A percentile compares a stretch with the other conserved stretches of the same genome.
Conservation (phyloP, 257 asterid species). For the Primulina tabacum region DNA sequence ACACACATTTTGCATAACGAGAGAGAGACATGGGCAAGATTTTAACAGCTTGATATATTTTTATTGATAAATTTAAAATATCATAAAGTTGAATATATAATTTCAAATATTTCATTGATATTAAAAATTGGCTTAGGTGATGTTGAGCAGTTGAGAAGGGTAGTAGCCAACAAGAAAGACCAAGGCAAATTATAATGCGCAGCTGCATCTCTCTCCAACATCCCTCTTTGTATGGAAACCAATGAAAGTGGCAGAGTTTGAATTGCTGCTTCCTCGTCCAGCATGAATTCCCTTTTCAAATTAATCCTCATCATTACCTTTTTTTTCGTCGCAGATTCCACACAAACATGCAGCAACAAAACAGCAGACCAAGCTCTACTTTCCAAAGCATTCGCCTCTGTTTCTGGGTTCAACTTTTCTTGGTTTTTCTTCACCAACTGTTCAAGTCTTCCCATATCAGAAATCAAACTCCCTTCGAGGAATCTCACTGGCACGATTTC, state of each 20-base stretch:
- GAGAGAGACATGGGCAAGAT: too few species aligned
- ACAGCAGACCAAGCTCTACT: slow-evolving; percentile 41
- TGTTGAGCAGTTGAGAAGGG: neutral
- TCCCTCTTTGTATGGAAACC: slow-evolving; percentile 1
- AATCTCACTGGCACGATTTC: slow-evolving; percentile 68
- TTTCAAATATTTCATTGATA: too few species aligned
- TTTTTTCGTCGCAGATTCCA: slow-evolving; percentile 33
- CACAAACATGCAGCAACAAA: slow-evolving; percentile 47
- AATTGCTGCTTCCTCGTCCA: slow-evolving; percentile 2
- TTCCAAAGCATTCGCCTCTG: slow-evolving; percentile 66
- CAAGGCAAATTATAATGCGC: neutral
- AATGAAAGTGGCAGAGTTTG: slow-evolving; percentile 10
- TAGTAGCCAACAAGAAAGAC: neutral
- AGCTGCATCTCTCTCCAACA: slow-evolving; percentile 17
- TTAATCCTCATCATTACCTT: slow-evolving; percentile 36
- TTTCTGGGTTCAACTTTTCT: slow-evolving; percentile 57
- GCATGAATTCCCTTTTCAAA: slow-evolving; percentile 39
- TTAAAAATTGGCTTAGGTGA: neutral
- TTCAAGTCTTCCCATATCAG: slow-evolving; percentile 36
- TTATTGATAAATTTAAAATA: too few species aligned
- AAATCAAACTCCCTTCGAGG: slow-evolving; percentile 47
- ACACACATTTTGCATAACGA: too few species aligned
- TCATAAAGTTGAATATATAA: too few species aligned
- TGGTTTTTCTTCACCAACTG: slow-evolving; percentile 51
- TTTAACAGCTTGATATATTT: neutral